Percentiles rank a stretch among this genome's conserved stretches.
Conservation (phyloP, 768 basidiomycete genomes). For the Mrakia blollopis region DNA sequence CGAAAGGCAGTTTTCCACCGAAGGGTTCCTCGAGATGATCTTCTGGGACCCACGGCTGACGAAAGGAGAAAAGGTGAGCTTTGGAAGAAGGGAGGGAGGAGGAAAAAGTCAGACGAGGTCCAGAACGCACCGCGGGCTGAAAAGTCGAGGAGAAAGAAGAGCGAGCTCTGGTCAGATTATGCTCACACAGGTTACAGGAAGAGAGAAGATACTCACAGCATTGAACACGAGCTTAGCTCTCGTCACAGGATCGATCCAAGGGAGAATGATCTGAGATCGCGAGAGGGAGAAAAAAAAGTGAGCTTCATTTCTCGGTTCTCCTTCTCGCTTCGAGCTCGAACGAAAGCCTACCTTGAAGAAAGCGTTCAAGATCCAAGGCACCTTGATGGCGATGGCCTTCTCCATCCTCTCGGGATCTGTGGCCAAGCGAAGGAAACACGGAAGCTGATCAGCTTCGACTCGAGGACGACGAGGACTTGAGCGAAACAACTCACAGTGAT, state of each 20-base stretch:
- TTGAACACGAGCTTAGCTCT: conserved; percentile 31
- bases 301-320: background rate
- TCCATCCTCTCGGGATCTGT: conserved; percentile 30
- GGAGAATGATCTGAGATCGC: conserved; percentile 28
- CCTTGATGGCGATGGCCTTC: conserved; percentile 31
- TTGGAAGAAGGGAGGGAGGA: background rate
- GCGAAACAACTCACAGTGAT: conserved; percentile 18
- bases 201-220: background rate
- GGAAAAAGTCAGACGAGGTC: background rate
- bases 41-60: conserved; percentile 25
- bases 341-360: conserved; percentile 5
- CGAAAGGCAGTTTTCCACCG: conserved; percentile 24
- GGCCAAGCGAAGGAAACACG: background rate
- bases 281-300: background rate
- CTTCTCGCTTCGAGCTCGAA: background rate
- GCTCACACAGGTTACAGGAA: no score
- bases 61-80: background rate
- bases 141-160: background rate
- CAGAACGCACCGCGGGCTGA: background rate
- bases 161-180: no score
- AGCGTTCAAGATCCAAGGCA: conserved; percentile 26
- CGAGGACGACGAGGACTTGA: no score
- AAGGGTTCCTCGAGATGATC: conserved; percentile 25
- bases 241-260: conserved; percentile 32
- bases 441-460: background rate